phyloP scores from a whole-genome alignment of 2,329 filamentous ascomycete genomes.

The Pseudocercospora vitis region DNA sequence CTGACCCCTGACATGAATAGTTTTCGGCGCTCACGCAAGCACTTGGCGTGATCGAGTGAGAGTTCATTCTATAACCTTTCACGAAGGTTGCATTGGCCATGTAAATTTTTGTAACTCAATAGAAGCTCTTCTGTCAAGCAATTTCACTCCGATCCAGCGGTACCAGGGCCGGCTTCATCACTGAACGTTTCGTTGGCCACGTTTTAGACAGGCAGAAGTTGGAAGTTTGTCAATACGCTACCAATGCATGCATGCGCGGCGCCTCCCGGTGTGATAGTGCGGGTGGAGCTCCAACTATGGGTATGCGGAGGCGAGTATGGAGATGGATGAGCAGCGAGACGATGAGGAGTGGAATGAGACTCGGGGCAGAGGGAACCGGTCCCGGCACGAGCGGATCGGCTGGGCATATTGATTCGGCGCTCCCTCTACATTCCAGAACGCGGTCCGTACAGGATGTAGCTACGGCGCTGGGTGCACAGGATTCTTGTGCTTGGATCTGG shows the following conservation, averaged over 20 bases:
- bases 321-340: too few species aligned
- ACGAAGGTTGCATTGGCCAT: too few species aligned
- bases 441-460: neutral
- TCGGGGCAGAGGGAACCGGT: neutral
- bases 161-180: too few species aligned
- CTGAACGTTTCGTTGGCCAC: neutral
- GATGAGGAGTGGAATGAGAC: neutral
- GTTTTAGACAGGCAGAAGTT: neutral
- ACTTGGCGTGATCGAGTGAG: too few species aligned
- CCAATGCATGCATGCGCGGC: neutral
- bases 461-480: neutral
- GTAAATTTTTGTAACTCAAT: too few species aligned
- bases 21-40: too few species aligned
- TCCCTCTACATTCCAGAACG: neutral
- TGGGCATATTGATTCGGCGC: neutral
- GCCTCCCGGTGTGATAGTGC: conserved; percentile 4
- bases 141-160: too few species aligned
- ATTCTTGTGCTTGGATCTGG: neutral
- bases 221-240: neutral
- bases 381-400: neutral
- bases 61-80: too few species aligned
- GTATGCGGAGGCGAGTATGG: conserved; percentile 2
- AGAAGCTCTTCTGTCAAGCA: too few species aligned
- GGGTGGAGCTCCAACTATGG: neutral
- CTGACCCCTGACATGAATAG: too few species aligned